Conservation (phyloP, 495 filamentous ascomycete species). For the Tuber aestivum region DNA sequence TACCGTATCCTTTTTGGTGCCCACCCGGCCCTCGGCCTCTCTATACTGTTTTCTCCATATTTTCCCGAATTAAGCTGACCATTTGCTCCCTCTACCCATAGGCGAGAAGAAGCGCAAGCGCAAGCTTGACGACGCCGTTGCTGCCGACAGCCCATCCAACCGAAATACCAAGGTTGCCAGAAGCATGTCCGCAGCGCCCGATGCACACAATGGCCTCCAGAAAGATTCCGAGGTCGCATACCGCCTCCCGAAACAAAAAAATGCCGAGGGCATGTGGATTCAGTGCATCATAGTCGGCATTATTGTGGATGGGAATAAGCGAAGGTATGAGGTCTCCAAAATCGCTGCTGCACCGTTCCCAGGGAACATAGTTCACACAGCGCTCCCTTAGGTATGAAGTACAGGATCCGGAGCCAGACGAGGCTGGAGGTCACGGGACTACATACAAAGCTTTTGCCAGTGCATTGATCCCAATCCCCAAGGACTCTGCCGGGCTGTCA, state of each 20-base stretch:
- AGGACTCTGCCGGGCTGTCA: constrained; percentile 52
- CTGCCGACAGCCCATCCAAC: constrained; percentile 41
- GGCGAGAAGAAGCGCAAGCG: constrained; percentile 42
- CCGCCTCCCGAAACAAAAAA: constrained; percentile 58
- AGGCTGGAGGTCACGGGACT: constrained; percentile 62
- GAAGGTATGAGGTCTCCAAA: constrained; percentile 50
- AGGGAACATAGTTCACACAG: constrained; percentile 9
- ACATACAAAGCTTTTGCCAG: constrained; percentile 73
- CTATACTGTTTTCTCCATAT: constrained; percentile 14
- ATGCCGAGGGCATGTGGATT: constrained; percentile 72
- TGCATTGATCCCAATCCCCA: constrained; percentile 79
- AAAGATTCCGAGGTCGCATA: constrained; percentile 40
- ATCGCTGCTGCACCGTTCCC: not conserved
- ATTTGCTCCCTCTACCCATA: constrained; percentile 28
- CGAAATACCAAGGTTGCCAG: constrained; percentile 41
- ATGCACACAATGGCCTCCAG: constrained; percentile 32
- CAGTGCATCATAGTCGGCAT: constrained; percentile 81
- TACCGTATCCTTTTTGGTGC: not conserved
- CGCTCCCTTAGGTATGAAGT: constrained; percentile 71
- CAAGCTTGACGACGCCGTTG: constrained; percentile 40
- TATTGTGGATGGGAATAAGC: constrained; percentile 76
- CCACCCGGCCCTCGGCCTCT: not conserved
- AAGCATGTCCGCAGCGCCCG: constrained; percentile 39
- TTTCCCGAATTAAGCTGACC: constrained; percentile 20
- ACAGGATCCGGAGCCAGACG: constrained; percentile 84